These are phyloP conservation scores for Apiotrichum gracile DNA, from an alignment of 1,284 basidiomycete species.

Conservation along the genomic window DNA sequence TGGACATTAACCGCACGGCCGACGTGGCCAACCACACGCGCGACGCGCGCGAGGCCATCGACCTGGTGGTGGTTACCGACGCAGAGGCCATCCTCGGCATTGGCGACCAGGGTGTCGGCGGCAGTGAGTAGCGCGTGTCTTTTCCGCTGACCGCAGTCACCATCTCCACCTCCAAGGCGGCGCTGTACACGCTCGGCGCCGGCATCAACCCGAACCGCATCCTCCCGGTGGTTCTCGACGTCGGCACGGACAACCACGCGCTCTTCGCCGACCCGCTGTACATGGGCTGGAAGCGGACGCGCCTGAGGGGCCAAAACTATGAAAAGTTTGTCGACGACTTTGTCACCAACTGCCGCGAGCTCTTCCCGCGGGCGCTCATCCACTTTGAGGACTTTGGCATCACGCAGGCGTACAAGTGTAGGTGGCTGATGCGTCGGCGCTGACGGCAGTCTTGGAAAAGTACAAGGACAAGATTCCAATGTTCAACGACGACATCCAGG, in stretches of 20 bases:
- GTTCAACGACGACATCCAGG: constrained; percentile 74
- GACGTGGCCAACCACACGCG: constrained; percentile 63
- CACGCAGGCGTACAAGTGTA: constrained; percentile 57
- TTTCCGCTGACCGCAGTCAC: constrained; percentile 28
- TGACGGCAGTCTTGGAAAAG: constrained; percentile 53
- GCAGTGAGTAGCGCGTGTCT: constrained; percentile 4
- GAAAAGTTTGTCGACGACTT: constrained; percentile 51
- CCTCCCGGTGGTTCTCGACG: constrained; percentile 64
- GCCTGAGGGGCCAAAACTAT: constrained; percentile 47
- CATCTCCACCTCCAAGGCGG: constrained; percentile 81
- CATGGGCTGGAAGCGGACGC: constrained; percentile 50
- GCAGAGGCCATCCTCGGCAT: constrained; percentile 77
- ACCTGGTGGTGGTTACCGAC: constrained; percentile 74
- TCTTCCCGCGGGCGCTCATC: constrained; percentile 48
- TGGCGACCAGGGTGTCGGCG: constrained; percentile 48
- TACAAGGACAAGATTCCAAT: constrained; percentile 51
- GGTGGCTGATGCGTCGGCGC: not conserved
- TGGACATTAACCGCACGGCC: constrained; percentile 51
- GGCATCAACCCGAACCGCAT: constrained; percentile 68
- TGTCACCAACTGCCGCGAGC: constrained; percentile 42
- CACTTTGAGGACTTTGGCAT: constrained; percentile 51
- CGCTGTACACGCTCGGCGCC: constrained; percentile 73
- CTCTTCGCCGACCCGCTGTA: constrained; percentile 46
- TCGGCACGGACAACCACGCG: constrained; percentile 67
- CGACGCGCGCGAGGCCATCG: constrained; percentile 55